Conservation (phyloP, 2,329 filamentous ascomycete species). For the Epichloe sp. region DNA sequence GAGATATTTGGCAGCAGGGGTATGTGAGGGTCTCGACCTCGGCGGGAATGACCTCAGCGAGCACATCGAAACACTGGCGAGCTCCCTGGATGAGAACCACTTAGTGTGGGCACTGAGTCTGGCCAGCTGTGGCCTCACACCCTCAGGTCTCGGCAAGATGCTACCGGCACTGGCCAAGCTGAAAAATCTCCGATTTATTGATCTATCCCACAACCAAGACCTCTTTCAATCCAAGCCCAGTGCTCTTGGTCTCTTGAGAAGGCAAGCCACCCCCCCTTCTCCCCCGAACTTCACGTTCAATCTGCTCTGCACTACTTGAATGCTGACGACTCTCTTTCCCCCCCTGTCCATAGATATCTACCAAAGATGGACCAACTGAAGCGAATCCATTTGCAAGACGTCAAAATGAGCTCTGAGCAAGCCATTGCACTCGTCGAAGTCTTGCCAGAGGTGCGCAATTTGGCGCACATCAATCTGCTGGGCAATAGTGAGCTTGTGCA, state of each 20-base stretch:
- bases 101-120: conserved; percentile 72
- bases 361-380: conserved; percentile 68
- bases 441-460: conserved; percentile 63
- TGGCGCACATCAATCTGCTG: conserved; percentile 78
- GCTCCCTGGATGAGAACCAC: conserved; percentile 37
- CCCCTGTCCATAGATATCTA: conserved; percentile 2
- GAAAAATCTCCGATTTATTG: conserved; percentile 70
- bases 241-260: conserved; percentile 60
- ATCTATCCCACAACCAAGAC: conserved; percentile 77
- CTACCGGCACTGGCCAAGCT: conserved; percentile 61
- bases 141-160: conserved; percentile 58
- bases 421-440: conserved; percentile 85
- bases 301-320: background rate
- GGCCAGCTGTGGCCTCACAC: conserved; percentile 70
- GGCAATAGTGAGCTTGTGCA: conserved; percentile 63
- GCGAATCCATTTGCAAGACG: conserved; percentile 75
- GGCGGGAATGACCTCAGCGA: conserved; percentile 65
- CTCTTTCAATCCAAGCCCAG: conserved; percentile 66
- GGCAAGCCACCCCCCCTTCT: conserved; percentile 30
- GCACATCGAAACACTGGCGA: conserved; percentile 39
- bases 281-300: background rate
- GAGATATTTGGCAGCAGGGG: conserved; percentile 59
- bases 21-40: conserved; percentile 79
- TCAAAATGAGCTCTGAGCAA: conserved; percentile 73
- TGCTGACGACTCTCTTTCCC: background rate